Base-by-base conservation (phyloP, 2,329 filamentous ascomycete species). In the Aureobasidium melanogenum region DNA sequence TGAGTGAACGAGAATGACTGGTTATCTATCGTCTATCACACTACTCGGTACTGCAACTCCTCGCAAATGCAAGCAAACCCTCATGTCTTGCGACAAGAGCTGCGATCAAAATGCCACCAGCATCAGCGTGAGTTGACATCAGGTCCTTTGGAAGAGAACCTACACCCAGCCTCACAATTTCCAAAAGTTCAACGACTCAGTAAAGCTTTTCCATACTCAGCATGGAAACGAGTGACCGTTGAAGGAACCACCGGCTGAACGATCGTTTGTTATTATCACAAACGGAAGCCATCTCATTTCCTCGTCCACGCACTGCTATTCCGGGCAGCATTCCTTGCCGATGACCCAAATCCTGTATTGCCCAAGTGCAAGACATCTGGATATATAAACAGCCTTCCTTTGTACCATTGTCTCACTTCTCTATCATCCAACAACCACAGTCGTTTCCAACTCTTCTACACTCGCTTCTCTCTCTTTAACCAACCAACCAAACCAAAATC, bases 351-450 rank as follows among this genome's bases (percentile, higher is more conserved):
- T 9, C 10, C 5, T 51, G n/a, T 24, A n/a, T 3, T 5, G 22
- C 14, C 14, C 44, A 39, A n/a, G 17, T 15, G 14, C 26, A 26
- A 39, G 8, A 17, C 43, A 50, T 41, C 24, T 2, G 5, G 43
- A 41, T 59, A 59, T 58, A 58, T 59, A 59, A 59, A 50, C 22
- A 48, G 41, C 46, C 44, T 7, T 59, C 44, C 44, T 41, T 32
- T 41, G 17, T 17, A 30, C 43, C 15, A 19, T 10, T 10, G 8
- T 39, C 22, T 59, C 19, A 50, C 34, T 17, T 41, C 44, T 59
- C 17, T 19, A 57, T 57, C 54, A 57, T 46, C 54, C 54, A 57
- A 57, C 54, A 34, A 10, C 15, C 36, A 56, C 54, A 57, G 54
- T 44, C 38, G 17, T 51, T 44, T 44, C 44, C 46, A 60, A 60